Conservation (phyloP, 192 early-diverging fungal species). For the Backusella psychrophila region DNA sequence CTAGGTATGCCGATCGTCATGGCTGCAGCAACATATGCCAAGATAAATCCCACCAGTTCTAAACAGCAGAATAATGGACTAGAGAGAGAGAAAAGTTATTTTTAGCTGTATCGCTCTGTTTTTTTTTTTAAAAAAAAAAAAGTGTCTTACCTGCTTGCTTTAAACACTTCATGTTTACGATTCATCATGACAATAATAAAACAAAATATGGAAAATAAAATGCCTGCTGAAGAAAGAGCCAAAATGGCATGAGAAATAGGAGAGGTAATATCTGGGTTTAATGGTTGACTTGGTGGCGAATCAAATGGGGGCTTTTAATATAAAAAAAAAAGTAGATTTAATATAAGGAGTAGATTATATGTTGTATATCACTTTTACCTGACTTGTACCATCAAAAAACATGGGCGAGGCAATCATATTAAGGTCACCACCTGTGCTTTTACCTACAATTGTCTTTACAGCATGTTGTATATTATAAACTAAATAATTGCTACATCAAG, state of each 20-base stretch:
- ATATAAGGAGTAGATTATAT: background rate
- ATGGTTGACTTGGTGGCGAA: constrained; percentile 35
- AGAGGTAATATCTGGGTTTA: constrained; percentile 43
- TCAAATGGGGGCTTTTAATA: constrained; percentile 34
- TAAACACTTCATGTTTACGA: constrained; percentile 42
- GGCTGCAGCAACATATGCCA: constrained; percentile 37
- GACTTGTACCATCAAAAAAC: constrained; percentile 43
- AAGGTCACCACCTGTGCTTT: constrained; percentile 35
- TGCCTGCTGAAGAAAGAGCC: constrained; percentile 28
- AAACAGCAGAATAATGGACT: constrained; percentile 53
- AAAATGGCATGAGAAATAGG: constrained; percentile 39
- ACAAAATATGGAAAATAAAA: constrained; percentile 36
- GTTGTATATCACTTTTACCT: background rate
- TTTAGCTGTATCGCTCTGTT: too few species aligned
- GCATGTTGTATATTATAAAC: constrained; percentile 43
- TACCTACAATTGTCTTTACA: constrained; percentile 30
- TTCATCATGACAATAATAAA: constrained; percentile 37
- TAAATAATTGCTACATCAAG: constrained; percentile 39
- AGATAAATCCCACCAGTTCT: constrained; percentile 47
- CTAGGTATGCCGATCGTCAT: constrained; percentile 43
- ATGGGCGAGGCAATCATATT: constrained; percentile 36
- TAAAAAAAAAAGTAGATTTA: background rate
- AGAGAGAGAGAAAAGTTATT: background rate
- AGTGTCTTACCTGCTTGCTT: constrained; percentile 43
- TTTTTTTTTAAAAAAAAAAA: background rate